Evolutionary conservation across 73 alveolate genomes (phyloP), one percentile per base, ranked within the genome.

Genomic region (Paramecium tetraurelia): DNA sequence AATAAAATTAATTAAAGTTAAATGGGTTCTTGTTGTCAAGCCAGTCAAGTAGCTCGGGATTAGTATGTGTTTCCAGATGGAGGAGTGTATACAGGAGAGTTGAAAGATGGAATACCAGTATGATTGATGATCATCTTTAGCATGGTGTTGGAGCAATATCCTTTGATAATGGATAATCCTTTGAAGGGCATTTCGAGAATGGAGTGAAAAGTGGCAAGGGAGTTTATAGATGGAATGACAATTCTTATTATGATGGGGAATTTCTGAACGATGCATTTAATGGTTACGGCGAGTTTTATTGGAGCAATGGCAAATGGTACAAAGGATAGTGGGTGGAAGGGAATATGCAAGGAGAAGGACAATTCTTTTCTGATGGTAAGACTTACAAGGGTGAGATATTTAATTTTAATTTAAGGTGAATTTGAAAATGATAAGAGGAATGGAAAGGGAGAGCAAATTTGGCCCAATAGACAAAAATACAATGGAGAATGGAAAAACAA

Each of bases 71-170:
- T 63, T 24, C 84, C 84, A 12, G 90, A 80, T 44, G 90, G 90
- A 22, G 90, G 90, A 44, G 90, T 46, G 16, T 80, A 80, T 44
- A 44, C 53, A 2, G 90, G 90, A 44, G 90, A 80, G 7, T 16
- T 80, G 90, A 80, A 80, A 63, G 72, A 80, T 80, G 33, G 41
- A 8, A n/a, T 41, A 43, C 90, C 90, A 44, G 90, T 80, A 80
- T 80, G 7, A 57, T 7, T 20, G 84, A 31, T 33, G 29, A 31
- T 27, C 14, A 35, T 11, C 35, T 16, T 16, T 12, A 72, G 86
- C 58, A 58, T 41, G 93, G 93, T 29, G 68, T 10, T 18, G 93
- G 93, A 18, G 69, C 24, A 8, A 57, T 50, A 12, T 11, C 16
- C 10, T 80, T 33, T 33, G 43, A 27, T 11, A 48, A 80, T 44